Evolutionary conservation across 331 rosid species (phyloP), one percentile per base, ranked within the genome.

Genomic region (Quercus phellos): DNA sequence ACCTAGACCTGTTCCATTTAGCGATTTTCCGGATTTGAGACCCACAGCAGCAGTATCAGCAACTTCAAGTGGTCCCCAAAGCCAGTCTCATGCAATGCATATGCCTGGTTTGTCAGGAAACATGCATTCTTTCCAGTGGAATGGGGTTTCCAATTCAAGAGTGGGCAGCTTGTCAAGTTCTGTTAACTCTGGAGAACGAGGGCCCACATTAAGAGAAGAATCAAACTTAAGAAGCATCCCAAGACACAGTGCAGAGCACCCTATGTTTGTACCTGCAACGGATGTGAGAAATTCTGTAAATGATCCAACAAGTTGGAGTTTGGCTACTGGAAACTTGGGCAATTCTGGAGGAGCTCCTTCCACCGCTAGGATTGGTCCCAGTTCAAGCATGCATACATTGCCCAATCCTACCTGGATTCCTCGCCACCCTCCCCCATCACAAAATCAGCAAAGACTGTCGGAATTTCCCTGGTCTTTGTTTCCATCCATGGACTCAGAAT

Each of bases 391-490:
- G 71, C 89, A 74, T 71, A 30, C 87, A 7, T 68, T 82, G 55
- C 80, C 91, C 19, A 85, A 54, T 78, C 89, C 94, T 53, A 74
- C 90, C 72, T 88, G 87, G 94, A 76, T 73, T 69, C 89, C 84
- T 78, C 88, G 24, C 75, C 89, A 74, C 75, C 86, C 76, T 43
- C 86, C 75, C 61, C 90, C 90, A 26, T 9, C 85, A 0, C 90
- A 87, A 43, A 84, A 84, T 84, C 87, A 81, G 82, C 93, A 80
- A 80, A 91, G 92, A 80, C 61, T 78, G 50, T 50, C 85, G 70
- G 97, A 93, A 70, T 88, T 88, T 74, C 94, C 96, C 19, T 91
- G 98, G 94, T 85, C 94, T 82, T 80, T 84, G 86, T 90, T 87
- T 71, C 93, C 94, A 30, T 77, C 94, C 30, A 9, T 73, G 55